Percentiles rank a stretch among this genome's conserved stretches.
Evolutionary conservation across 129 eudicot genomes (phyloP).

Genomic region (Flaveria brownii): DNA sequence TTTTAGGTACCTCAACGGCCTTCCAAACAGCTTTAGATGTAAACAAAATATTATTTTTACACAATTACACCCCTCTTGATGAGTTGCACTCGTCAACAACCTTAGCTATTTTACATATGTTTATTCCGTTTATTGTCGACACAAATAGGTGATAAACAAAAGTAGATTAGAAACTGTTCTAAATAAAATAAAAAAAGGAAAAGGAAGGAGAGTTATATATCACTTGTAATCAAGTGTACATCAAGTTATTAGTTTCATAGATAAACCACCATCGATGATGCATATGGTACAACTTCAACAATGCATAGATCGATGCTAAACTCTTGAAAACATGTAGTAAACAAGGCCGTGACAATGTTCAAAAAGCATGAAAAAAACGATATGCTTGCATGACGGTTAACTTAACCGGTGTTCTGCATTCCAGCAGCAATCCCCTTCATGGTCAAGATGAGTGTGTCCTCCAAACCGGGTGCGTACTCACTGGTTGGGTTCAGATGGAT

Average conservation of each 20-base stretch:
- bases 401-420: conserved; percentile 94
- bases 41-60: too few relatives aligned
- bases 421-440: conserved; percentile 99
- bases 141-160: neutral
- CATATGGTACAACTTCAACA: conserved; percentile 30
- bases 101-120: too few relatives aligned
- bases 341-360: conserved; percentile 29
- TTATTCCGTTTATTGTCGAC: neutral
- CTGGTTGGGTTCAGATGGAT: conserved; percentile 83
- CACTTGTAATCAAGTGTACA: conserved; percentile 36
- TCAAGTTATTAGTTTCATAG: conserved; percentile 9
- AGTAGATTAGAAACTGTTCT: too few relatives aligned
- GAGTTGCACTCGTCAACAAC: too few relatives aligned
- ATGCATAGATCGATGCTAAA: conserved; percentile 23
- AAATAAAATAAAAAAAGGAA: too few relatives aligned
- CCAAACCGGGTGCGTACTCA: conserved; percentile 97
- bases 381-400: neutral
- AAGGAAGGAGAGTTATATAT: neutral
- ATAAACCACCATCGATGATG: conserved; percentile 33
- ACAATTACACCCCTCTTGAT: too few relatives aligned
- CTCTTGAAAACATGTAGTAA: conserved; percentile 31
- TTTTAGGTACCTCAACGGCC: too few relatives aligned
- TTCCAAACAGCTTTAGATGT: too few relatives aligned
- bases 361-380: conserved; percentile 12
- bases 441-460: conserved; percentile 95